These are phyloP conservation scores for Striga hermonthica DNA, from an alignment of 305 asterid genomes.

Conservation along the genomic window DNA sequence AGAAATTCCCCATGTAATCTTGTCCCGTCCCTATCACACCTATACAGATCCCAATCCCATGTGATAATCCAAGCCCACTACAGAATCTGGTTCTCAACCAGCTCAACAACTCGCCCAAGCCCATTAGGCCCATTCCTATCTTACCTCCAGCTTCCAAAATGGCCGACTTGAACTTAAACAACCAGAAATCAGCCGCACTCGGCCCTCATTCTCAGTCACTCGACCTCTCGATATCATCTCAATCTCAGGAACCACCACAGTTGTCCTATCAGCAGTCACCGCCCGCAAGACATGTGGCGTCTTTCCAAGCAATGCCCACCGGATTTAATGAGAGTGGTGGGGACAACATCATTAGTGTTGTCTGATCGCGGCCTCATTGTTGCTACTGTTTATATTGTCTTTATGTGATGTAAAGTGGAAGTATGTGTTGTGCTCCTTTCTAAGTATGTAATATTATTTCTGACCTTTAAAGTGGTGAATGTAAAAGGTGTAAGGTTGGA, in stretches of 20 bases:
- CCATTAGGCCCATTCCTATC: slow-evolving; percentile 57
- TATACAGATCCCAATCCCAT: slow-evolving; percentile 1
- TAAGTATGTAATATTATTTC: slow-evolving; percentile 26
- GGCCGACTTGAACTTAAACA: slow-evolving; percentile 65
- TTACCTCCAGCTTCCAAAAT: slow-evolving; percentile 74
- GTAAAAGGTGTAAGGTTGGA: slow-evolving; percentile 25
- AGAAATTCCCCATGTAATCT: slow-evolving; percentile 39
- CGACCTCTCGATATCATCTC: slow-evolving; percentile 52
- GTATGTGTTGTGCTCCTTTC: slow-evolving; percentile 32
- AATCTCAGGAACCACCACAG: slow-evolving; percentile 23
- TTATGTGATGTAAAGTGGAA: slow-evolving; percentile 46
- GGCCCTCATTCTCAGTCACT: slow-evolving; percentile 52
- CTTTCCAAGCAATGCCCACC: slow-evolving; percentile 60
- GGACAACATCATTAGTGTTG: slow-evolving; percentile 88
- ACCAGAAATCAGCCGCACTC: slow-evolving; percentile 33
- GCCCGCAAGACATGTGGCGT: slow-evolving; percentile 42
- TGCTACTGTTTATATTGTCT: slow-evolving; percentile 39
- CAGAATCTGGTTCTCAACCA: slow-evolving; percentile 36
- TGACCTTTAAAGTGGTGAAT: neutral
- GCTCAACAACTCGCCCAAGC: slow-evolving; percentile 51
- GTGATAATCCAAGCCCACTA: slow-evolving; percentile 32
- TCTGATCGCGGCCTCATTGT: slow-evolving; percentile 45
- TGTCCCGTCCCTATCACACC: slow-evolving; percentile 40
- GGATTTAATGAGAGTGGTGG: slow-evolving; percentile 72
- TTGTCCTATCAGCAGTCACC: slow-evolving; percentile 42